Evolutionary conservation across 805 yeast species (phyloP).

Genomic region (Nakazawaea siamensis): DNA sequence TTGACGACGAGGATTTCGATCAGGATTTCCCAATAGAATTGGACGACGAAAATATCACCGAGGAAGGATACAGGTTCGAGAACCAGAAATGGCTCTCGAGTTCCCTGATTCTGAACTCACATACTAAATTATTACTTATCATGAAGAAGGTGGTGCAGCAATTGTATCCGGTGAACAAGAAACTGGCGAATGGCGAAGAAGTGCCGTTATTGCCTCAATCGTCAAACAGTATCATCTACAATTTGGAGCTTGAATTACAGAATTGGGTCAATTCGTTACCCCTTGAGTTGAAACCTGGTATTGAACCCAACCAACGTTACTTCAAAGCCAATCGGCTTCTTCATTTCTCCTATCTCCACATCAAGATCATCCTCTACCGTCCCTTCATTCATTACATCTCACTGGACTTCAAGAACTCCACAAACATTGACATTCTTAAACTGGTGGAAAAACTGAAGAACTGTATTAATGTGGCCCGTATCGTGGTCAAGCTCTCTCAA

Average conservation of each 20-base stretch:
- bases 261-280: slow-evolving; percentile 71
- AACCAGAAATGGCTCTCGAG: slow-evolving; percentile 49
- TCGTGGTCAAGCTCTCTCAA: slow-evolving; percentile 72
- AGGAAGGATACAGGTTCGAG: slow-evolving; percentile 38
- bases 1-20: slow-evolving; percentile 73
- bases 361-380: slow-evolving; percentile 73
- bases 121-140: slow-evolving; percentile 65
- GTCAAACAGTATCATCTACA: slow-evolving; percentile 37
- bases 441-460: slow-evolving; percentile 71
- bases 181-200: slow-evolving; percentile 23
- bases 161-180: slow-evolving; percentile 63
- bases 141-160: slow-evolving; percentile 64
- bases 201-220: slow-evolving; percentile 19
- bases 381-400: slow-evolving; percentile 84
- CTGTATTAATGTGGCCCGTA: slow-evolving; percentile 77
- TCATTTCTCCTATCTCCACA: slow-evolving; percentile 65
- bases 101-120: slow-evolving; percentile 77
- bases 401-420: slow-evolving; percentile 32
- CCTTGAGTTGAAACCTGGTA: slow-evolving; percentile 59
- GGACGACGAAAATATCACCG: slow-evolving; percentile 81
- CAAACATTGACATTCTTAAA: slow-evolving; percentile 37
- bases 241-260: slow-evolving; percentile 60
- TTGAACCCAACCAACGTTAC: slow-evolving; percentile 58
- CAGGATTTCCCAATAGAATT: slow-evolving; percentile 80
- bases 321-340: slow-evolving; percentile 67